phyloP scores from a whole-genome alignment of 164 flowering plant genomes.

The Tetracentron sinense region DNA sequence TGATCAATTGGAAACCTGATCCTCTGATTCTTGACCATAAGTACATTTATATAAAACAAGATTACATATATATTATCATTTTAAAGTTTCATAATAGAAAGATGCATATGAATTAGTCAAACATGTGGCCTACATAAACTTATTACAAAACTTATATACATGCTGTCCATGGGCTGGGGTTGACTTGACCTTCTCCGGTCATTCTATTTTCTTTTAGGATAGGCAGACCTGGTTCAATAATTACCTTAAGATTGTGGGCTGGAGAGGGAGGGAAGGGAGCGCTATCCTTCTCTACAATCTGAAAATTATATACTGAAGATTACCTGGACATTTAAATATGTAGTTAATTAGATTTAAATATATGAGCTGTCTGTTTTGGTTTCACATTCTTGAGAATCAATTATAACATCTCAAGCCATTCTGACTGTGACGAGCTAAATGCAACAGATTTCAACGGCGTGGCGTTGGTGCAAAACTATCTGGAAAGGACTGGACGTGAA shows the following conservation, averaged over 20 bases:
- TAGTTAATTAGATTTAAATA: neutral
- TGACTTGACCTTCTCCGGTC: too few relatives aligned
- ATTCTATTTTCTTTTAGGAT: too few relatives aligned
- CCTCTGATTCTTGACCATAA: neutral
- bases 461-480: conserved; percentile 78
- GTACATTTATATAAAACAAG: too few relatives aligned
- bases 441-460: conserved; percentile 86
- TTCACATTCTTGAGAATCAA: neutral
- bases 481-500: conserved; percentile 71
- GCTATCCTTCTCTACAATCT: neutral
- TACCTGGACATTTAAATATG: neutral
- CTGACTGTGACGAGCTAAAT: conserved; percentile 10
- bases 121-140: neutral
- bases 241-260: neutral
- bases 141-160: neutral
- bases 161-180: neutral
- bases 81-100: too few relatives aligned
- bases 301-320: too few relatives aligned
- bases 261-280: too few relatives aligned
- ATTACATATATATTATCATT: too few relatives aligned
- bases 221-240: neutral
- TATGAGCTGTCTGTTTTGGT: neutral
- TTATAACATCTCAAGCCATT: neutral
- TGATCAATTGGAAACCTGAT: neutral
- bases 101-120: neutral